Conservation (phyloP, 371 early-diverging fungal genomes). For the Coelomomyces lativittatus region DNA sequence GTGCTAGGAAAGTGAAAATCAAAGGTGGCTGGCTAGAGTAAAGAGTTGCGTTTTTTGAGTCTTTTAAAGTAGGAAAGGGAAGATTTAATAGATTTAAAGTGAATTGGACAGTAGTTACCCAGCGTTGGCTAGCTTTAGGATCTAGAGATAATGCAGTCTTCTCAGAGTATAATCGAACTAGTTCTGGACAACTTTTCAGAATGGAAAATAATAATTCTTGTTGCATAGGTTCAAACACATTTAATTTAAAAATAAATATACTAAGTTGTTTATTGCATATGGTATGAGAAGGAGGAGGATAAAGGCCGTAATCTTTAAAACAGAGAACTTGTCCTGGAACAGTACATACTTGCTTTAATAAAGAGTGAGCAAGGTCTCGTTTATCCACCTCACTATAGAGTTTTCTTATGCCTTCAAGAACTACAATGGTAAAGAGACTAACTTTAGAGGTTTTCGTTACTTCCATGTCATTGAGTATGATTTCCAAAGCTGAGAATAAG, state of each 20-base stretch:
- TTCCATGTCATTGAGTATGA: slow-evolving; percentile 39
- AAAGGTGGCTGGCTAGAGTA: background rate
- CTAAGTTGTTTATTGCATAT: slow-evolving; percentile 42
- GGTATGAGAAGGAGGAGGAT: slow-evolving; percentile 17
- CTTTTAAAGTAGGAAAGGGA: slow-evolving; percentile 45
- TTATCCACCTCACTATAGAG: slow-evolving; percentile 15
- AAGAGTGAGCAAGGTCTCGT: slow-evolving; percentile 49
- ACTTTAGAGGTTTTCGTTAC: slow-evolving; percentile 35
- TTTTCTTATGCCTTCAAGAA: slow-evolving; percentile 34
- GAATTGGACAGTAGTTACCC: slow-evolving; percentile 56
- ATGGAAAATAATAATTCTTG: slow-evolving; percentile 46
- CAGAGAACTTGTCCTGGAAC: slow-evolving; percentile 58
- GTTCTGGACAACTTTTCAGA: slow-evolving; percentile 51
- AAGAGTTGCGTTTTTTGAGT: slow-evolving; percentile 25
- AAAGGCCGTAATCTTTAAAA: slow-evolving; percentile 55
- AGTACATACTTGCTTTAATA: slow-evolving; percentile 52
- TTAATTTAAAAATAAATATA: slow-evolving; percentile 35
- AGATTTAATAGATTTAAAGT: slow-evolving; percentile 46
- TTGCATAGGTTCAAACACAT: slow-evolving; percentile 47
- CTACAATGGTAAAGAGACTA: slow-evolving; percentile 44
- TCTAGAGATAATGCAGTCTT: slow-evolving; percentile 43
- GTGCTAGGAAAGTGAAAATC: background rate
- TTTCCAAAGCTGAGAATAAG: background rate
- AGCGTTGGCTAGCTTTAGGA: slow-evolving; percentile 54
- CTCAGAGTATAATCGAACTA: slow-evolving; percentile 57